A percentile compares a stretch with the other conserved stretches of the same genome.
Evolutionary conservation across 208 protist species (phyloP).

Genomic region (Phytomonas sp.): DNA sequence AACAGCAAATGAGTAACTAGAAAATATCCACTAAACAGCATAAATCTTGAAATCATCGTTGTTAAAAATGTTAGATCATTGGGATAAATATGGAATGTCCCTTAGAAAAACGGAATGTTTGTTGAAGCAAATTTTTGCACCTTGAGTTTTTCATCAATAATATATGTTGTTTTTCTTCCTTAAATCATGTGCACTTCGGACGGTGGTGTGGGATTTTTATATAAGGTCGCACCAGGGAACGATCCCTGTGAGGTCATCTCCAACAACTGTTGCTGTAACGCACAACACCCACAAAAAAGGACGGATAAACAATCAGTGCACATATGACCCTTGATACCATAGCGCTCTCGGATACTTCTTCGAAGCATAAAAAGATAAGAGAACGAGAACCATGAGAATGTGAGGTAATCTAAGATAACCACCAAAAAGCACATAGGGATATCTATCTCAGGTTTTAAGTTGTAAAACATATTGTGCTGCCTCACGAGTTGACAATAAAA

Average conservation of each 20-base stretch:
- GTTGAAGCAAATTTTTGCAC: no score
- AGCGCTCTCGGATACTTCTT: constrained; percentile 18
- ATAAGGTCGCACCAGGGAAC: constrained; percentile 51
- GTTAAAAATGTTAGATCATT: no score
- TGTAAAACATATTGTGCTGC: constrained; percentile 34
- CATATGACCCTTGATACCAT: constrained; percentile 16
- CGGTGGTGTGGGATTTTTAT: constrained; percentile 17
- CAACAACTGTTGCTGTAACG: constrained; percentile 41
- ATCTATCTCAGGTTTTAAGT: constrained; percentile 14
- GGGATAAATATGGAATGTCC: no score
- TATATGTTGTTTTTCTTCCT: neutral
- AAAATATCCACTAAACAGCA: neutral
- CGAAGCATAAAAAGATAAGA: constrained; percentile 14
- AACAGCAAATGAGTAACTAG: neutral
- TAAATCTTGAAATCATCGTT: neutral
- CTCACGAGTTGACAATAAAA: constrained; percentile 29
- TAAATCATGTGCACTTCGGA: constrained; percentile 23
- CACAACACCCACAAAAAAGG: constrained; percentile 30
- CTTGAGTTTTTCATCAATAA: neutral
- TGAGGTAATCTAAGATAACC: constrained; percentile 2
- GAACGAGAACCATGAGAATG: constrained; percentile 11
- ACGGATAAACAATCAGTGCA: constrained; percentile 18
- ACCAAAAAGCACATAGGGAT: constrained; percentile 19
- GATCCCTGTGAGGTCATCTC: constrained; percentile 52
- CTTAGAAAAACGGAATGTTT: no score